Evolutionary conservation across 164 flowering plant species (phyloP).

Genomic region (Houttuynia cordata): DNA sequence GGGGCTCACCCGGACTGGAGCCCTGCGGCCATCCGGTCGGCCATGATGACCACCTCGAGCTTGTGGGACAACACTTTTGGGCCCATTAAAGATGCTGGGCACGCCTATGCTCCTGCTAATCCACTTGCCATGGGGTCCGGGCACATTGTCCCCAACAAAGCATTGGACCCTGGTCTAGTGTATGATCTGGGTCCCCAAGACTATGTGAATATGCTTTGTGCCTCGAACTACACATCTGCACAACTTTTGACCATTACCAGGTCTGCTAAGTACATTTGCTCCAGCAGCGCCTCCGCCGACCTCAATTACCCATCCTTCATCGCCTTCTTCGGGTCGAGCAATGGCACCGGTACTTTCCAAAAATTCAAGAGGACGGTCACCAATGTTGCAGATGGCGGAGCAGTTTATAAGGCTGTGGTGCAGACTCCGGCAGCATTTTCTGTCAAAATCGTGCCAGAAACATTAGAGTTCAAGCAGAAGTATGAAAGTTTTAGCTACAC

Average conservation of each 20-base stretch:
- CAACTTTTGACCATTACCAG: slow-evolving; percentile 37
- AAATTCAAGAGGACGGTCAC: slow-evolving; percentile 49
- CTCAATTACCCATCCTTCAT: slow-evolving; percentile 72
- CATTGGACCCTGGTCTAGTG: slow-evolving; percentile 59
- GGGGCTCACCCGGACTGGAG: slow-evolving; percentile 59
- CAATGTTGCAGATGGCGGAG: slow-evolving; percentile 32
- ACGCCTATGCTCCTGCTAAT: slow-evolving; percentile 12
- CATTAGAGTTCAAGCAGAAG: slow-evolving; percentile 31
- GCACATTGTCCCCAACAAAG: slow-evolving; percentile 54
- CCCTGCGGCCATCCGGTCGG: slow-evolving; percentile 62
- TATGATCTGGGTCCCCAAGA: slow-evolving; percentile 34
- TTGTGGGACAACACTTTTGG: slow-evolving; percentile 24
- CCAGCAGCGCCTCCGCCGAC: slow-evolving; percentile 26
- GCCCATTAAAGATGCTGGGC: slow-evolving; percentile 30
- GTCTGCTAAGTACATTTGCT: slow-evolving; percentile 18
- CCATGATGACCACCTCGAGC: slow-evolving; percentile 60
- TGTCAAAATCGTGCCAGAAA: slow-evolving; percentile 36
- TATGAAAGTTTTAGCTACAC: slow-evolving; percentile 33
- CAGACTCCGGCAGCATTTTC: slow-evolving; percentile 27
- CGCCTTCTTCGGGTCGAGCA: slow-evolving; percentile 30
- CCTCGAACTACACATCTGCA: slow-evolving; percentile 30
- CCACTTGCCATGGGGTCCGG: slow-evolving; percentile 68
- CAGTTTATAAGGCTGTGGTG: slow-evolving; percentile 31
- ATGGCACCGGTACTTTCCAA: slow-evolving; percentile 14
- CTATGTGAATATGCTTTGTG: slow-evolving; percentile 44